Conservation (phyloP, 306 rosid genomes). For the Lathyrus oleraceus region DNA sequence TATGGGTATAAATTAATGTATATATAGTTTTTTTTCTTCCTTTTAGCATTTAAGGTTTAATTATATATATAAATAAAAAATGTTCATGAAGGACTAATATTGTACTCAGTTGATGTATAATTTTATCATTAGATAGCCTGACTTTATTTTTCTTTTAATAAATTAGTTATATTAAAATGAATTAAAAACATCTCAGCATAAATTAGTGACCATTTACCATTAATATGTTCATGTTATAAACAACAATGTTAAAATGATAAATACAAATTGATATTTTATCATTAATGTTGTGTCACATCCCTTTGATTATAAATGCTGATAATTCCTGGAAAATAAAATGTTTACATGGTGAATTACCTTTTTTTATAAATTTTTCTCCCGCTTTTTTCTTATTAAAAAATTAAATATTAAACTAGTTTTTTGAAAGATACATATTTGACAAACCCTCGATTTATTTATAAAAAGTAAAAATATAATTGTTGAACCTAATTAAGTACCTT, state of each 20-base stretch:
- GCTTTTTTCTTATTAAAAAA: too few species aligned
- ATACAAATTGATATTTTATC: background rate
- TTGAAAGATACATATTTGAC: too few species aligned
- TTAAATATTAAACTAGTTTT: too few species aligned
- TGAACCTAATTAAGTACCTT: background rate
- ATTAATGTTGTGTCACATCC: background rate
- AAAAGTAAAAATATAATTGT: background rate
- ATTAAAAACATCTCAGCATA: background rate
- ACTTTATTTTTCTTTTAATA: background rate
- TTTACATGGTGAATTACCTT: background rate
- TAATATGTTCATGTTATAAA: background rate
- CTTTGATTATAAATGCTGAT: conserved; percentile 10
- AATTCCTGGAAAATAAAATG: background rate
- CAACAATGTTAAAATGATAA: background rate
- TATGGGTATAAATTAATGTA: background rate
- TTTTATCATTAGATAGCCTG: conserved; percentile 23
- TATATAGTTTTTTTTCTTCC: background rate
- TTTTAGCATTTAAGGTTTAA: background rate
- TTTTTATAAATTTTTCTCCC: too few species aligned
- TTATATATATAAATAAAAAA: background rate
- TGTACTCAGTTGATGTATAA: conserved; percentile 2
- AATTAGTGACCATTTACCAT: background rate
- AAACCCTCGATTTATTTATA: background rate
- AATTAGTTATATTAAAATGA: background rate
- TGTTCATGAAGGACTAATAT: conserved; percentile 1